phyloP scores from a whole-genome alignment of 805 yeast genomes.

The Pichia thaimueangensis region DNA sequence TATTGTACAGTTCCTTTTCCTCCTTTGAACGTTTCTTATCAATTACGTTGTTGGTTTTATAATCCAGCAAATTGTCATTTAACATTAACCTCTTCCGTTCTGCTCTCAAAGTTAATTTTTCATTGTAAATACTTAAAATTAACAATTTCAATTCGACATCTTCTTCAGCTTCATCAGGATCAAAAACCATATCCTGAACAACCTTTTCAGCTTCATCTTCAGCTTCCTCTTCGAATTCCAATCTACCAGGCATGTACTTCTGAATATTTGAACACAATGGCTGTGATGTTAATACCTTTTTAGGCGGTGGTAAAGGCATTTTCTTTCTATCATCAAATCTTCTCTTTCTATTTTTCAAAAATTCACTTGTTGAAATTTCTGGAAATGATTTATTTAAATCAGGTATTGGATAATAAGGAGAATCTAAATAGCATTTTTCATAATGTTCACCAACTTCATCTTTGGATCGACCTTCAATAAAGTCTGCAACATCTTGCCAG shows the following conservation, averaged over 20 bases:
- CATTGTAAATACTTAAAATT: conserved; percentile 81
- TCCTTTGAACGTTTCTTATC: conserved; percentile 88
- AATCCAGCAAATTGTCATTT: conserved; percentile 74
- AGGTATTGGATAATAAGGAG: conserved; percentile 80
- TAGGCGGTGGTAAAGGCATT: conserved; percentile 76
- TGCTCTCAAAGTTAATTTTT: conserved; percentile 83
- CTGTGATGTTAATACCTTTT: conserved; percentile 84
- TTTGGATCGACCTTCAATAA: conserved; percentile 84
- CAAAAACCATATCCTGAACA: conserved; percentile 92
- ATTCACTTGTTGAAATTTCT: conserved; percentile 57
- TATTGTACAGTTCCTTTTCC: conserved; percentile 74
- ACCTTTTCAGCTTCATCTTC: conserved; percentile 96
- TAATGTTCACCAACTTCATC: conserved; percentile 91
- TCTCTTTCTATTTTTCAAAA: conserved; percentile 57
- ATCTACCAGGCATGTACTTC: conserved; percentile 97
- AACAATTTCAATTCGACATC: conserved; percentile 89
- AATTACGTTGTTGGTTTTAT: conserved; percentile 67
- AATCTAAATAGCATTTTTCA: conserved; percentile 58
- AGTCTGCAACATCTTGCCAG: conserved; percentile 98
- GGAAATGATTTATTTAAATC: conserved; percentile 68
- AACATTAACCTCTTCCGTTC: conserved; percentile 83
- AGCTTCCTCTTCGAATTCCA: conserved; percentile 93
- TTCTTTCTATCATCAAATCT: conserved; percentile 70
- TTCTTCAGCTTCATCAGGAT: conserved; percentile 81
- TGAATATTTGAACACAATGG: conserved; percentile 97